A percentile compares a stretch with the other conserved stretches of the same genome.
Conservation (phyloP, 306 rosid genomes). For the Pueraria montana region DNA sequence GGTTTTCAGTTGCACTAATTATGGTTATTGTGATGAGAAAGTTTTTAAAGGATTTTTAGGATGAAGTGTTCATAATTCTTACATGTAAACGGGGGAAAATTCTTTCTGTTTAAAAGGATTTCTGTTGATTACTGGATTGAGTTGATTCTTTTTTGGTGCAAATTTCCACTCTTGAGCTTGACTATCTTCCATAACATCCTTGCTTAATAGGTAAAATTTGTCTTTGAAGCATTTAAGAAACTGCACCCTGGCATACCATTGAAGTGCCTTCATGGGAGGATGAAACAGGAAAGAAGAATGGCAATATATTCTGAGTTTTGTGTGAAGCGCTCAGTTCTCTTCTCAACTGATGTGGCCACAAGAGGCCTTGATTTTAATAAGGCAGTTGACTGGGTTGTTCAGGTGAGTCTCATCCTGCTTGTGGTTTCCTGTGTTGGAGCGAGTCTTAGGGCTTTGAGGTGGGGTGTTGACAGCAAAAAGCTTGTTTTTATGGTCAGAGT, state of each 20-base stretch:
- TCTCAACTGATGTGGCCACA: constrained; percentile 90
- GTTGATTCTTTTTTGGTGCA: constrained; percentile 27
- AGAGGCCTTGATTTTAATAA: constrained; percentile 97
- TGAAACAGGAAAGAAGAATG: constrained; percentile 88
- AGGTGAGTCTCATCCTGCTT: constrained; percentile 62
- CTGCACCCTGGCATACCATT: constrained; percentile 91
- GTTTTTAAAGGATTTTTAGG: constrained; percentile 26
- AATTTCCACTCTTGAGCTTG: constrained; percentile 5
- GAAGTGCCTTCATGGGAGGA: constrained; percentile 91
- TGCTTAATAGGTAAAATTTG: constrained; percentile 74
- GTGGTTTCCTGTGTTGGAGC: constrained; percentile 21
- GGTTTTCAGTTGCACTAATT: constrained; percentile 8
- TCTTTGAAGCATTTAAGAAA: constrained; percentile 88
- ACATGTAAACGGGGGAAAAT: neutral
- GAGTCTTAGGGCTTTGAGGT: neutral
- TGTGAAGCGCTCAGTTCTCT: constrained; percentile 85
- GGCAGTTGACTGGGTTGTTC: constrained; percentile 98
- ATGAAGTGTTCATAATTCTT: constrained; percentile 2
- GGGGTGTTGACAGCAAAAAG: constrained; percentile 4
- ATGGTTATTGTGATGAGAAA: neutral
- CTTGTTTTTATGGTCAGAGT: constrained; percentile 28
- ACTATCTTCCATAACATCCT: constrained; percentile 26
- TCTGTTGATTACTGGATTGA: constrained; percentile 2
- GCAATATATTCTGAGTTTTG: constrained; percentile 78
- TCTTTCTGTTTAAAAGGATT: constrained; percentile 1